Percentiles rank a stretch among this genome's conserved stretches.
Conservation (phyloP, 768 basidiomycete genomes). For the Lyophyllum shimeji region DNA sequence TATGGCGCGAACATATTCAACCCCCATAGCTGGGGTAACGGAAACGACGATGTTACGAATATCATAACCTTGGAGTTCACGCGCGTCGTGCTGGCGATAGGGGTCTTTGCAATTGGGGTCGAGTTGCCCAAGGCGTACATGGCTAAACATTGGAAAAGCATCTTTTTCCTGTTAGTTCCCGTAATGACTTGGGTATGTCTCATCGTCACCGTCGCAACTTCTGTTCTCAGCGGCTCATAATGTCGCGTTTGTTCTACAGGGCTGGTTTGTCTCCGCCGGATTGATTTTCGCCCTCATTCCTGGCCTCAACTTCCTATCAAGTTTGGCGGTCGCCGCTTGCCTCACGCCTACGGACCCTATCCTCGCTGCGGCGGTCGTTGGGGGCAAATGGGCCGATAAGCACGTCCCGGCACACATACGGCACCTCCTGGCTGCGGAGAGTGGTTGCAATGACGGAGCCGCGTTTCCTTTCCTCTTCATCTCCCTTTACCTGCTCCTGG, state of each 20-base stretch:
- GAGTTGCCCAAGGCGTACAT: slow-evolving; percentile 97
- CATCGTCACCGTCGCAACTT: neutral
- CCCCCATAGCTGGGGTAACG: slow-evolving; percentile 72
- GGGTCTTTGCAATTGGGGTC: slow-evolving; percentile 97
- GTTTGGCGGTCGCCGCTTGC: slow-evolving; percentile 88
- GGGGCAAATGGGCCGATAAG: slow-evolving; percentile 97
- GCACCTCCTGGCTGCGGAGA: slow-evolving; percentile 68
- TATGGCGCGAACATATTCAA: slow-evolving; percentile 81
- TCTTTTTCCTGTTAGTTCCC: slow-evolving; percentile 80
- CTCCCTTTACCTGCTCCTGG: slow-evolving; percentile 82
- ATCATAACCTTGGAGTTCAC: slow-evolving; percentile 88
- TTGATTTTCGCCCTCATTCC: slow-evolving; percentile 94
- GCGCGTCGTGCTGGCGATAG: slow-evolving; percentile 90
- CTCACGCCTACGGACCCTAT: slow-evolving; percentile 95
- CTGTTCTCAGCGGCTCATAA: slow-evolving; percentile 4
- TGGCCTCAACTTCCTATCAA: slow-evolving; percentile 83
- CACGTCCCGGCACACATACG: slow-evolving; percentile 88
- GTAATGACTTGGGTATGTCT: slow-evolving; percentile 80
- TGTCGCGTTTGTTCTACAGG: slow-evolving; percentile 41
- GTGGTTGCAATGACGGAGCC: slow-evolving; percentile 95
- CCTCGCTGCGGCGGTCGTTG: slow-evolving; percentile 87
- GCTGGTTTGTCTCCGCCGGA: slow-evolving; percentile 92
- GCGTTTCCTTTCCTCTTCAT: slow-evolving; percentile 94
- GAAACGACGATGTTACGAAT: slow-evolving; percentile 51
- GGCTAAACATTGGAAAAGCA: slow-evolving; percentile 86